Percentiles rank a stretch among this genome's conserved stretches.
phyloP scores from a whole-genome alignment of 495 filamentous ascomycete species.

The Oidiodendron maius region DNA sequence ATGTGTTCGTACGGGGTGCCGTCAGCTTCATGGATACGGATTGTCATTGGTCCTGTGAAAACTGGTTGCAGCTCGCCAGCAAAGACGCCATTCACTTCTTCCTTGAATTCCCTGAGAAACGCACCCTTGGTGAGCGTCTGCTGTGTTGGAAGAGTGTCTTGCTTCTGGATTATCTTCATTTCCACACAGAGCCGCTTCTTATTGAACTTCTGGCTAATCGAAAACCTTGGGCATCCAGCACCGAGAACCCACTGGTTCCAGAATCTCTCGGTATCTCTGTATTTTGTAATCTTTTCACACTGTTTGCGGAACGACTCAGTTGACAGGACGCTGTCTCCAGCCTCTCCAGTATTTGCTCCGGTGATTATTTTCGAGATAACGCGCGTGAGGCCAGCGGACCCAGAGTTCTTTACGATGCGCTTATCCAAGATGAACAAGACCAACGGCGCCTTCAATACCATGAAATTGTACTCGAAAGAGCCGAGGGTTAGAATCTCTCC shows the following conservation, averaged over 20 bases:
- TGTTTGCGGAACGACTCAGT: constrained; percentile 68
- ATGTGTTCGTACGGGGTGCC: constrained; percentile 98
- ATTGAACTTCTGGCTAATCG: constrained; percentile 84
- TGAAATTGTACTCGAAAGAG: constrained; percentile 75
- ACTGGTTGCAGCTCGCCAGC: constrained; percentile 64
- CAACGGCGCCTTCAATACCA: constrained; percentile 84
- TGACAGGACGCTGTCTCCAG: constrained; percentile 65
- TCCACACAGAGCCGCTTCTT: constrained; percentile 96
- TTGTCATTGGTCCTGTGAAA: constrained; percentile 94
- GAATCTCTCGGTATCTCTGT: constrained; percentile 69
- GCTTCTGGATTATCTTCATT: constrained; percentile 81
- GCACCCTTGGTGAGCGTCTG: constrained; percentile 44
- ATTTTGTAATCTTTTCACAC: constrained; percentile 83
- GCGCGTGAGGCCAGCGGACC: constrained; percentile 73
- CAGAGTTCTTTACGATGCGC: constrained; percentile 79
- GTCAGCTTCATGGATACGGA: constrained; percentile 97
- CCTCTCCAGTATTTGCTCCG: constrained; percentile 67
- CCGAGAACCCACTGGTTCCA: constrained; percentile 91
- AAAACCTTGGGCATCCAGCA: constrained; percentile 81
- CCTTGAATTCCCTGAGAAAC: constrained; percentile 79
- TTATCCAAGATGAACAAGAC: constrained; percentile 92
- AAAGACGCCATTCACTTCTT: constrained; percentile 65
- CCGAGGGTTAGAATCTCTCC: constrained; percentile 76
- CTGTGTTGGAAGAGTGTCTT: constrained; percentile 35
- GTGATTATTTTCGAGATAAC: constrained; percentile 78